Conservation (phyloP, 2,329 filamentous ascomycete genomes). For the Gnomoniopsis sp. region DNA sequence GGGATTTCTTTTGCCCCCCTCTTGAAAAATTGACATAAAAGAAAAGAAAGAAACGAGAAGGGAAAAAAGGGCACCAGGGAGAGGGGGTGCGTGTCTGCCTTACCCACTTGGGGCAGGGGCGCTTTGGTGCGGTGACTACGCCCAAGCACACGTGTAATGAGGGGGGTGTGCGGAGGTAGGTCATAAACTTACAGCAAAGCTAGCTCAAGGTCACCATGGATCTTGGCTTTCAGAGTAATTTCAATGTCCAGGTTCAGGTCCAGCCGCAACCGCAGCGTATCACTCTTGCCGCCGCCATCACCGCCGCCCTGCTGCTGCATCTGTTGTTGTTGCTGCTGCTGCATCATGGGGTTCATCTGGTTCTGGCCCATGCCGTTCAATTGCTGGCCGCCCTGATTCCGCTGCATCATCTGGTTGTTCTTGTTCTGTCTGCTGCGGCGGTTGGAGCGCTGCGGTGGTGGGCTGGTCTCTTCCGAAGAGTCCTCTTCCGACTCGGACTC, state of each 20-base stretch:
- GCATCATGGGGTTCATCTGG: conserved; percentile 26
- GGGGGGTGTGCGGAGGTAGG: not conserved
- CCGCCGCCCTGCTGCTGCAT: conserved; percentile 17
- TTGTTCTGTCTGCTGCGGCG: conserved; percentile 22
- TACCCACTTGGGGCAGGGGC: conserved; percentile 3
- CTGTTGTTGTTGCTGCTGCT: conserved; percentile 3
- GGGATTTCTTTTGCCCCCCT: not conserved
- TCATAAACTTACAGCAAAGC: conserved; percentile 55
- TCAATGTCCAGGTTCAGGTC: conserved; percentile 82
- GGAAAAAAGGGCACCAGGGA: not conserved
- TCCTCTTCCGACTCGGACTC: conserved; percentile 33
- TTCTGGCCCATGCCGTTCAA: conserved; percentile 33
- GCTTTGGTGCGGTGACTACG: not conserved
- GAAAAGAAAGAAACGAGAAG: too few species aligned
- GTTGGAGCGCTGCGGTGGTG: conserved; percentile 24
- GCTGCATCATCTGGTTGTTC: conserved; percentile 27
- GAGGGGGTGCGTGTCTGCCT: not conserved
- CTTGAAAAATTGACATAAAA: not conserved
- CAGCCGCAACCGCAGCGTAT: conserved; percentile 69
- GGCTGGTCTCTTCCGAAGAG: conserved; percentile 26
- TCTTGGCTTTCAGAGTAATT: conserved; percentile 80
- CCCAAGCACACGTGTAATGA: not conserved
- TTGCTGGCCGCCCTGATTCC: conserved; percentile 34
- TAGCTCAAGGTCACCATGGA: conserved; percentile 78
- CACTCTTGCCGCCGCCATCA: conserved; percentile 46